Conservation (phyloP, 2,329 filamentous ascomycete species). For the Aspergillus sp. region DNA sequence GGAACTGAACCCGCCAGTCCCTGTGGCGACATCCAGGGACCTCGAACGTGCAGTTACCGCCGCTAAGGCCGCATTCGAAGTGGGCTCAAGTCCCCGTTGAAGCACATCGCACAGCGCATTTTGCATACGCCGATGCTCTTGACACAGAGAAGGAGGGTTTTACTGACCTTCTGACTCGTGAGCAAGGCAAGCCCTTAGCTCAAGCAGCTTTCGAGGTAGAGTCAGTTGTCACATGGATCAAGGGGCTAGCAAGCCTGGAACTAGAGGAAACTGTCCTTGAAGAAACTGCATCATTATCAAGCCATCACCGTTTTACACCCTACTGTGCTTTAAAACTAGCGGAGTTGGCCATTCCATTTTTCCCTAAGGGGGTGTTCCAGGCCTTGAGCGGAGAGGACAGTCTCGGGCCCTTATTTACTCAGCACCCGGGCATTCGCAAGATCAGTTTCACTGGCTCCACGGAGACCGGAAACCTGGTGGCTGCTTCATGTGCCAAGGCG, state of each 20-base stretch:
- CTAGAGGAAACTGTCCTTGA: slow-evolving; percentile 45
- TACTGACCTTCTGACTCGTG: slow-evolving; percentile 35
- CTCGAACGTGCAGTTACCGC: slow-evolving; percentile 48
- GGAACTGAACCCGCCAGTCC: slow-evolving; percentile 48
- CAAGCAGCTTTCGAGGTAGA: slow-evolving; percentile 22
- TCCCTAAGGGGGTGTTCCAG: slow-evolving; percentile 54
- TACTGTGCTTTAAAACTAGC: slow-evolving; percentile 52
- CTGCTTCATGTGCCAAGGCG: slow-evolving; percentile 46
- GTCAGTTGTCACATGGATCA: slow-evolving; percentile 18
- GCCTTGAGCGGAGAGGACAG: slow-evolving; percentile 51
- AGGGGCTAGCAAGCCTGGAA: slow-evolving; percentile 19
- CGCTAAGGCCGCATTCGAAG: slow-evolving; percentile 42
- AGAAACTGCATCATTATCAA: slow-evolving; percentile 50
- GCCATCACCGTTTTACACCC: slow-evolving; percentile 49
- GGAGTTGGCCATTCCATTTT: slow-evolving; percentile 45
- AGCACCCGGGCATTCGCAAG: slow-evolving; percentile 52
- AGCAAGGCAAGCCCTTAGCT: slow-evolving; percentile 36
- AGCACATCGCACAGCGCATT: slow-evolving; percentile 27
- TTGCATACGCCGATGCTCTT: slow-evolving; percentile 28
- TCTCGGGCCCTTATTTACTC: slow-evolving; percentile 50
- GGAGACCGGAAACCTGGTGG: slow-evolving; percentile 46
- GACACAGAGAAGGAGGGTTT: slow-evolving; percentile 32
- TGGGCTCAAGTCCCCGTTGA: slow-evolving; percentile 39
- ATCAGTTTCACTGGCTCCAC: slow-evolving; percentile 57
- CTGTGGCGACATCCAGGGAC: slow-evolving; percentile 45